These are phyloP conservation scores for Sphagnum magellanicum DNA, from an alignment of 228 moss, liverwort and hornwort genomes.

Conservation along the genomic window DNA sequence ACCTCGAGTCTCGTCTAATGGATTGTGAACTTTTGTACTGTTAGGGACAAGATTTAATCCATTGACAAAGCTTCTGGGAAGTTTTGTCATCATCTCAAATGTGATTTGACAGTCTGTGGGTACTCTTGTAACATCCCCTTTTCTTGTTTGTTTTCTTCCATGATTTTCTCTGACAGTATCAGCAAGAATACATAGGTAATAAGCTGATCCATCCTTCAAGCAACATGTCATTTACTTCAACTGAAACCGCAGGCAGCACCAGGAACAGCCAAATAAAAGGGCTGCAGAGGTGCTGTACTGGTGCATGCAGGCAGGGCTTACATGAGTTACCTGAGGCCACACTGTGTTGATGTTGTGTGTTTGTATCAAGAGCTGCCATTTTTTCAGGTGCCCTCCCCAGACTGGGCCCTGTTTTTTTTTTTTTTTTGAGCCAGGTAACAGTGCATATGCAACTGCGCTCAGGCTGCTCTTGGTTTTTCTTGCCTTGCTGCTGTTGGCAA, in stretches of 20 bases:
- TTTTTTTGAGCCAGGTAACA: conserved; percentile 23
- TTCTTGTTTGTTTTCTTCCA: too few species aligned
- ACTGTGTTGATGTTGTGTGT: conserved; percentile 17
- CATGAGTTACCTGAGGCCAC: conserved; percentile 16
- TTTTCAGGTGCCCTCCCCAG: conserved; percentile 36
- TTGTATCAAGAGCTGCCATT: conserved; percentile 41
- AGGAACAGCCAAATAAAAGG: conserved; percentile 31
- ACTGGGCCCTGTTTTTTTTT: conserved; percentile 41
- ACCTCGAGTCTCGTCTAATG: conserved; percentile 51
- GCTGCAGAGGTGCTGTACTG: conserved; percentile 26
- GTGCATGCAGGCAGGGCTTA: conserved; percentile 7
- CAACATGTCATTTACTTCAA: conserved; percentile 21
- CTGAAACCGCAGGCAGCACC: conserved; percentile 23
- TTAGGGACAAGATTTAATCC: conserved; percentile 9
- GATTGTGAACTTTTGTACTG: conserved; percentile 47
- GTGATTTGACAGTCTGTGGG: too few species aligned
- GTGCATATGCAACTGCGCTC: conserved; percentile 33
- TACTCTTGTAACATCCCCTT: too few species aligned
- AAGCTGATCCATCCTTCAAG: conserved; percentile 28
- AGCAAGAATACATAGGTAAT: conserved; percentile 22
- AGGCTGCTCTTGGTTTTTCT: conserved; percentile 37
- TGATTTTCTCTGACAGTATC: conserved; percentile 19
- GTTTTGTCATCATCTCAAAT: not conserved
- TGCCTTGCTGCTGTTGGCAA: conserved; percentile 4
- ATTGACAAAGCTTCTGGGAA: not conserved